Evolutionary conservation across 164 flowering plant species (phyloP).

Genomic region (Tetracentron sinense): DNA sequence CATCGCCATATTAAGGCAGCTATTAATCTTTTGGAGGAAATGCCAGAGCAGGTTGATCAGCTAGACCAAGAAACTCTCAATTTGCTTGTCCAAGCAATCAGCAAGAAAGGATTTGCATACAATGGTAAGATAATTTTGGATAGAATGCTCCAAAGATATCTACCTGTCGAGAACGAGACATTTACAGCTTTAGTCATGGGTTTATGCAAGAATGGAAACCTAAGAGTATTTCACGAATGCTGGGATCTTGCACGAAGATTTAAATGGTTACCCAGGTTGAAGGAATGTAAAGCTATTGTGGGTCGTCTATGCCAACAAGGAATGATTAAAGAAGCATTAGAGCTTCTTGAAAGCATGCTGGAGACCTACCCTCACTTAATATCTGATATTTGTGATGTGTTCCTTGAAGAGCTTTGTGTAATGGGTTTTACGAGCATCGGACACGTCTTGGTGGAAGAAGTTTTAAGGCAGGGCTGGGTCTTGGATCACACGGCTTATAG

Average conservation of each 20-base stretch:
- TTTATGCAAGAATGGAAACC: slow-evolving; percentile 40
- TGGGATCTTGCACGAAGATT: slow-evolving; percentile 43
- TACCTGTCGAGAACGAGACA: slow-evolving; percentile 34
- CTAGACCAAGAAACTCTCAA: slow-evolving; percentile 57
- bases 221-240: slow-evolving; percentile 28
- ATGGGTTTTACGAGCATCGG: slow-evolving; percentile 46
- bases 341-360: slow-evolving; percentile 47
- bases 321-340: slow-evolving; percentile 48
- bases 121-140: slow-evolving; percentile 36
- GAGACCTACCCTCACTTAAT: slow-evolving; percentile 19
- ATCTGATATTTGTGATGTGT: slow-evolving; percentile 27
- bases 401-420: slow-evolving; percentile 47
- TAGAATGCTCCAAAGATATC: slow-evolving; percentile 41
- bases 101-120: slow-evolving; percentile 37
- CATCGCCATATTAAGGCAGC: slow-evolving; percentile 23
- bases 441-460: slow-evolving; percentile 35
- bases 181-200: slow-evolving; percentile 40
- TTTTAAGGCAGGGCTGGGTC: slow-evolving; percentile 28
- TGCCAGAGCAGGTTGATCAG: slow-evolving; percentile 34
- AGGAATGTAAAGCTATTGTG: slow-evolving; percentile 38
- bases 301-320: slow-evolving; percentile 36
- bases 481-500: slow-evolving; percentile 34
- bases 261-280: slow-evolving; percentile 53
- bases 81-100: slow-evolving; percentile 45
- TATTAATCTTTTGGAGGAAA: slow-evolving; percentile 38